Percentiles rank a stretch among this genome's conserved stretches.
These are phyloP conservation scores for Bombardia bombarda DNA, from an alignment of 495 filamentous ascomycete species.

Conservation along the genomic window DNA sequence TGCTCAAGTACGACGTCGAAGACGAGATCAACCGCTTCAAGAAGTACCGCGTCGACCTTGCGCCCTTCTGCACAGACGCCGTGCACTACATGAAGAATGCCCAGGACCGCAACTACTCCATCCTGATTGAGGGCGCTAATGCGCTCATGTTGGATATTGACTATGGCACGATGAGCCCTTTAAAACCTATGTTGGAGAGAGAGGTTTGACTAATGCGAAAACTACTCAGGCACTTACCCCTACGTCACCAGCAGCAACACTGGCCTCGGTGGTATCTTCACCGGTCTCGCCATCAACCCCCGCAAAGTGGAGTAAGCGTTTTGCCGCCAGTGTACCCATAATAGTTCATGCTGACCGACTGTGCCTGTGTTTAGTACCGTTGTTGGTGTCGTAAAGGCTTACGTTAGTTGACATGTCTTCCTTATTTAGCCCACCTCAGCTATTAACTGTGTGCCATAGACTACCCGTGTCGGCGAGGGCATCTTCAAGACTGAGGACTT, in stretches of 20 bases:
- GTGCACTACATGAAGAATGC: constrained; percentile 49
- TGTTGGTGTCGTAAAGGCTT: constrained; percentile 85
- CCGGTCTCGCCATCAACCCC: constrained; percentile 55
- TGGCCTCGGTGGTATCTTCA: constrained; percentile 67
- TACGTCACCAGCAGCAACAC: constrained; percentile 77
- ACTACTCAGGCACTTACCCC: constrained; percentile 71
- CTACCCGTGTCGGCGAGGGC: constrained; percentile 68
- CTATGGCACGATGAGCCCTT: constrained; percentile 27
- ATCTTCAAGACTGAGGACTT: constrained; percentile 80
- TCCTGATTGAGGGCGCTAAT: constrained; percentile 84
- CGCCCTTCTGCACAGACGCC: constrained; percentile 62
- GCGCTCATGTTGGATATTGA: constrained; percentile 53
- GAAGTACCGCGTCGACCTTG: constrained; percentile 61
- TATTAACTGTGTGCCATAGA: constrained; percentile 16
- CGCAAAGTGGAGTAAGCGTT: constrained; percentile 33
- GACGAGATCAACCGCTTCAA: constrained; percentile 60
- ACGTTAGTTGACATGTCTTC: constrained; percentile 8
- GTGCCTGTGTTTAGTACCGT: constrained; percentile 29
- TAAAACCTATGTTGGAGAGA: no score
- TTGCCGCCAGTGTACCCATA: constrained; percentile 22
- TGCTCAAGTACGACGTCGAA: constrained; percentile 69
- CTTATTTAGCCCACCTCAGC: neutral
- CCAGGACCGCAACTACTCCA: constrained; percentile 51
- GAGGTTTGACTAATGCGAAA: no score
- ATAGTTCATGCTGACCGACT: neutral